Evolutionary conservation across 352 stramenopile genomes (phyloP), one percentile per base, ranked within the genome.

Genomic region (Globisporangium polare): DNA sequence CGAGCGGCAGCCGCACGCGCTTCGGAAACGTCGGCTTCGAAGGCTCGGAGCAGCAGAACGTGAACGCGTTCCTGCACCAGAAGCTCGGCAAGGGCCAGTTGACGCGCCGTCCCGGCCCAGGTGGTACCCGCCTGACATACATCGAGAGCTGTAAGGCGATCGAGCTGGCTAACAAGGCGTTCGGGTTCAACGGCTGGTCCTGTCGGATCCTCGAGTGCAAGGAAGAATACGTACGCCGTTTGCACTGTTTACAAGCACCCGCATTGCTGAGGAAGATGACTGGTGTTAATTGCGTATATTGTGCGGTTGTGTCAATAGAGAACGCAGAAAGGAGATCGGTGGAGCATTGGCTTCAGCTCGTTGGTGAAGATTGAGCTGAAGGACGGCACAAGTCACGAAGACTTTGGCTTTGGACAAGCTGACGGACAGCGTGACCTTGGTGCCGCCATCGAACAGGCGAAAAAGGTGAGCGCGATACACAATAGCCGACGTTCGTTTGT

Each of bases 101-200:
- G 35, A 68, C 83, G 27, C 72, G 83, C 0, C 70, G 86, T 5
- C 80, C 86, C 0, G 86, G 86, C 1, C 86, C 86, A 7, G 80
- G 86, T 6, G 84, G 85, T 42, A 83, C 73, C 42, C 82, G 86
- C 18, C 65, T 95, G 24, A 95, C 83, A 53, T 95, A 95, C 64
- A 91, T 95, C 22, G 86, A 95, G 66, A 95, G 86, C 64, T 94
- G 86, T 64, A 95, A 95, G 64, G 85, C 84, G 42, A 95, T 95
- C 51, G 86, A 95, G 69, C 67, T 95, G 47, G 86, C 86, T 29
- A 95, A 95, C 68, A 77, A 85, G 53, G 83, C 85, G n/a, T 95
- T 95, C 45, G 86, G 86, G 13, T 95, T 95, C 63, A 95, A 94
- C 58, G 86, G 86, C 56, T 95, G 86, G 86, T 90, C 79, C 10